A percentile compares a stretch with the other conserved stretches of the same genome.
These are phyloP conservation scores for Panicum virgatum DNA, from an alignment of 202 grass and related monocot species.

Conservation along the genomic window DNA sequence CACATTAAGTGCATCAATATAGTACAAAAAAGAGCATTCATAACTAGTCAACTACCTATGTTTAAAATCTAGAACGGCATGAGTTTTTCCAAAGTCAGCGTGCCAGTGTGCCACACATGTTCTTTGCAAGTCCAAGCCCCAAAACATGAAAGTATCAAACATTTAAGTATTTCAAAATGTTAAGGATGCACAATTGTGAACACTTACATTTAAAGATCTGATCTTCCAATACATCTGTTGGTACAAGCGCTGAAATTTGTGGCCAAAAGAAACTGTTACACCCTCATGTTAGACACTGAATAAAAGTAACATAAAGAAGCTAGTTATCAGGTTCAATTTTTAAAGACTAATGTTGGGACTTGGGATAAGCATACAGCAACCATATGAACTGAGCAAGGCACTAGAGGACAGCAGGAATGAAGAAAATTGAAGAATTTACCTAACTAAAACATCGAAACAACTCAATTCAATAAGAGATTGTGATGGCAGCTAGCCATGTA, in stretches of 20 bases:
- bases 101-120: not conserved
- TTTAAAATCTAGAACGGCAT: not conserved
- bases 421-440: not conserved
- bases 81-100: not conserved
- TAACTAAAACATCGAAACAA: not conserved
- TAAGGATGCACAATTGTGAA: conserved; percentile 32
- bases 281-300: conserved; percentile 26
- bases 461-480: not conserved
- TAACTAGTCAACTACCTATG: not conserved
- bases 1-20: not conserved
- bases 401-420: not conserved
- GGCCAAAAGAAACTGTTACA: conserved; percentile 39
- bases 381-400: not conserved
- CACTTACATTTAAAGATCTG: conserved; percentile 79
- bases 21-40: not conserved
- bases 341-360: not conserved
- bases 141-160: conserved; percentile 31
- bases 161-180: conserved; percentile 40
- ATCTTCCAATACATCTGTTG: conserved; percentile 92
- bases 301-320: conserved; percentile 8
- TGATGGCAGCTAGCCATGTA: not conserved
- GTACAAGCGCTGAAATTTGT: conserved; percentile 72
- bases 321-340: not conserved
- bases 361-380: not conserved
- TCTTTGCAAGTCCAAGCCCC: not conserved